These are phyloP conservation scores for Posidonia australis DNA, from an alignment of 106 monocot genomes.

Conservation along the genomic window DNA sequence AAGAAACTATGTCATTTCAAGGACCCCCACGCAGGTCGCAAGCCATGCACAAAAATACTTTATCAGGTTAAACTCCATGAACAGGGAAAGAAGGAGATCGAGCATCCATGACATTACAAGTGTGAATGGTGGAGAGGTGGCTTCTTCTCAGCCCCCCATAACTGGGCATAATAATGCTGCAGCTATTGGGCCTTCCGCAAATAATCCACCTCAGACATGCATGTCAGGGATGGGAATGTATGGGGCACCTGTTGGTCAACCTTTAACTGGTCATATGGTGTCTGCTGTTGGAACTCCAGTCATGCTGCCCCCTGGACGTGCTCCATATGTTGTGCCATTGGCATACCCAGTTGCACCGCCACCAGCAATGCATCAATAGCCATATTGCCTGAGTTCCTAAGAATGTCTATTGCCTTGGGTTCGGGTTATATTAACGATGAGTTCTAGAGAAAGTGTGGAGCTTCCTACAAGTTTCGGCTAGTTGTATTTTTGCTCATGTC, in stretches of 20 bases:
- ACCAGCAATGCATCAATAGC: conserved; percentile 51
- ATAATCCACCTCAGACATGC: conserved; percentile 25
- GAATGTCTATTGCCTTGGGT: not conserved
- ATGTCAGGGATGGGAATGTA: conserved; percentile 34
- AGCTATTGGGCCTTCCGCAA: conserved; percentile 20
- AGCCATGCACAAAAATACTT: conserved; percentile 96
- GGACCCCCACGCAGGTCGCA: conserved; percentile 90
- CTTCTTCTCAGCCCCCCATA: conserved; percentile 21
- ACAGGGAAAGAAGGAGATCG: conserved; percentile 66
- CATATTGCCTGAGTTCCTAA: not conserved
- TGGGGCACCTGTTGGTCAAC: conserved; percentile 13
- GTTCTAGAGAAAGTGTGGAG: no score
- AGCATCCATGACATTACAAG: conserved; percentile 92
- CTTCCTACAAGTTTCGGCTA: no score
- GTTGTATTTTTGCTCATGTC: no score
- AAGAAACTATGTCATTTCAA: conserved; percentile 73
- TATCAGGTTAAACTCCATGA: conserved; percentile 83
- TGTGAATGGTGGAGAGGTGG: conserved; percentile 36
- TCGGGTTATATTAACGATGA: no score
- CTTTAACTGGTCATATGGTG: conserved; percentile 28
- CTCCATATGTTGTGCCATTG: conserved; percentile 56
- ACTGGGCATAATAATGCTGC: not conserved
- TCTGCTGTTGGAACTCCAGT: conserved; percentile 67
- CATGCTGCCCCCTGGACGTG: conserved; percentile 56
- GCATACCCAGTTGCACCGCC: conserved; percentile 49